Evolutionary conservation across 2,329 filamentous ascomycete genomes (phyloP), one percentile per base, ranked within the genome.

Genomic region (Coniochaeta ligniaria): DNA sequence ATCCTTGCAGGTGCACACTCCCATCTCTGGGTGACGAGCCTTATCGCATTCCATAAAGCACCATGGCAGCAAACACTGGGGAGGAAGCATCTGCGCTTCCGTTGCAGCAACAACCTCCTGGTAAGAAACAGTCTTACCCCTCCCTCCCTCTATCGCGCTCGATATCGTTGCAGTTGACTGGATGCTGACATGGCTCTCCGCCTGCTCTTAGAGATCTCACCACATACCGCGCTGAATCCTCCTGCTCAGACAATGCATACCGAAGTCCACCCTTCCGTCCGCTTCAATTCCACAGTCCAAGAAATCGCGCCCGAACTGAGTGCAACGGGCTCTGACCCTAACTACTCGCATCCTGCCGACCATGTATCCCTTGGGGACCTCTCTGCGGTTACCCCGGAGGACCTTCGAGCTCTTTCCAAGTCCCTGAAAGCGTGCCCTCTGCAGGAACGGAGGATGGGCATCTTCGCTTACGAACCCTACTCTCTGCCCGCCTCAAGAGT

Each of bases 401-500:
- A 93, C 70, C 79, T 96, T 60, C 84, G 83, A 66, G 86, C 86
- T 62, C 78, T 96, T 63, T 87, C 90, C 58, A 84, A 86, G 66
- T 87, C 85, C 26, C 78, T 96, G 28, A 89, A 92, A 65, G 85
- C 86, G 63, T 83, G 87, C 55, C 86, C 88, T 67, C 81, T 96
- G 63, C 93, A 97, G 76, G 89, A 93, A 68, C 83, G 86, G 61
- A 86, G 93, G 64, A 85, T 96, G 80, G 90, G 89, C 71, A 91
- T 92, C 71, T 96, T 92, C 75, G 87, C 89, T 50, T 98, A 93
- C 70, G 93, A 97, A 72, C 89, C 94, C 36, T 87, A 96, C 64
- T 98, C 95, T 38, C 80, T 98, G 59, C 94, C 95, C 41, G 82
- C 85, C 35, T 94, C 91, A 54, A 84, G 91, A 76, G 91, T 94